These are phyloP conservation scores for Prunella vulgaris DNA, from an alignment of 257 asterid genomes.

Conservation along the genomic window DNA sequence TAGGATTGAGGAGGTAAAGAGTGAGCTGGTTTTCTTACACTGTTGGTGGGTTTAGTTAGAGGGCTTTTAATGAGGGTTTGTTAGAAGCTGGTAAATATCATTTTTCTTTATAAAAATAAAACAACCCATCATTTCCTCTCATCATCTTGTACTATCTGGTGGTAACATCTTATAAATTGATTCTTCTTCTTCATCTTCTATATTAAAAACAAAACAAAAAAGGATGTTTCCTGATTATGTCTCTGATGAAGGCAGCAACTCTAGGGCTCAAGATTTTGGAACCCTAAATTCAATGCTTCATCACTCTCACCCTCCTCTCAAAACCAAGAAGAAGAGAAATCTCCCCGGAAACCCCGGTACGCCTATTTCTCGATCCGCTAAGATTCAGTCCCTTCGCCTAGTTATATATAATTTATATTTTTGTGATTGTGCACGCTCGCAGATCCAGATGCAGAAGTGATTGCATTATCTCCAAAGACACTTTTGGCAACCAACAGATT, in stretches of 20 bases:
- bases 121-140: not conserved
- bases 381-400: no score
- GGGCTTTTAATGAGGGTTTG: constrained; percentile 48
- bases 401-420: no score
- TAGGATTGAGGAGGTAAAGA: constrained; percentile 19
- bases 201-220: not conserved
- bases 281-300: constrained; percentile 39
- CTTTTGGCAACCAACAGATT: constrained; percentile 72
- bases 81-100: constrained; percentile 16
- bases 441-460: constrained; percentile 92
- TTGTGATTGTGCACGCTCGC: not conserved
- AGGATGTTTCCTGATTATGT: constrained; percentile 44
- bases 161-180: not conserved
- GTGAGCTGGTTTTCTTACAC: constrained; percentile 32
- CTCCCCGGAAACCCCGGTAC: constrained; percentile 86
- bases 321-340: constrained; percentile 71
- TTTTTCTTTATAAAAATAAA: constrained; percentile 13
- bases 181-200: not conserved
- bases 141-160: not conserved
- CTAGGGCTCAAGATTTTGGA: constrained; percentile 50
- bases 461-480: constrained; percentile 72
- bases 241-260: constrained; percentile 47
- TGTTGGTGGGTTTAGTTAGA: constrained; percentile 33
- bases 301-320: constrained; percentile 30
- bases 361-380: no score